Percentiles rank a stretch among this genome's conserved stretches.
Conservation (phyloP, 2,329 filamentous ascomycete species). For the Ceratocystis eucalypticola region DNA sequence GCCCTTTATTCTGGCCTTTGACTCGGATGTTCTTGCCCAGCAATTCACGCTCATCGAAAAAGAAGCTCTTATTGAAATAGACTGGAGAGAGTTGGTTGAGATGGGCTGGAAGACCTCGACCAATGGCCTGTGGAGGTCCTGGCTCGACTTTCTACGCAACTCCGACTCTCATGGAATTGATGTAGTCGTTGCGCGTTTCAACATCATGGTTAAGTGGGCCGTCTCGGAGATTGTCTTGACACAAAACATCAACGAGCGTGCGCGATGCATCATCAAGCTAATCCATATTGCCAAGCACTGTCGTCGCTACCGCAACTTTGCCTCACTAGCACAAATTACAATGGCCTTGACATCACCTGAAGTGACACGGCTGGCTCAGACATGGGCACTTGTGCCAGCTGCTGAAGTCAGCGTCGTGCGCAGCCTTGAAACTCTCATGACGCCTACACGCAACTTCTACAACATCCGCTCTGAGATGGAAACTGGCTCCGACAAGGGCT, state of each 20-base stretch:
- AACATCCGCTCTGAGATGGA: conserved; percentile 72
- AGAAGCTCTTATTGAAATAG: conserved; percentile 71
- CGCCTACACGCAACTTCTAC: conserved; percentile 65
- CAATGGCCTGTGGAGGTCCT: conserved; percentile 53
- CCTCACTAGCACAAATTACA: conserved; percentile 68
- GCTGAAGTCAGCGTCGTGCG: conserved; percentile 51
- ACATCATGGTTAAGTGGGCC: conserved; percentile 78
- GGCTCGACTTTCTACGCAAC: conserved; percentile 67
- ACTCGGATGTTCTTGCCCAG: conserved; percentile 64
- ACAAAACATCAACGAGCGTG: conserved; percentile 55
- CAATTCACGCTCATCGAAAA: conserved; percentile 80
- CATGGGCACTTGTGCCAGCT: conserved; percentile 57
- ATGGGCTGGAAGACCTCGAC: conserved; percentile 65
- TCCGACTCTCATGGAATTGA: conserved; percentile 63
- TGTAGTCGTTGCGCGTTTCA: conserved; percentile 74
- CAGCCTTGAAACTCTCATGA: conserved; percentile 59
- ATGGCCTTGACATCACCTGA: conserved; percentile 65
- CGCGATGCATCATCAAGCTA: conserved; percentile 63
- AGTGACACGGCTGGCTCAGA: conserved; percentile 51
- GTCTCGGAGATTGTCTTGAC: conserved; percentile 69
- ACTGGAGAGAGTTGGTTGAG: conserved; percentile 77
- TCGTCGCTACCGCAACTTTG: conserved; percentile 65
- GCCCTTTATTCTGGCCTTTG: conserved; percentile 69
- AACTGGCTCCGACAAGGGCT: conserved; percentile 49
- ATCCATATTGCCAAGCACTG: conserved; percentile 71